These are phyloP conservation scores for Lanmaoa pseudosensibilis DNA, from an alignment of 768 basidiomycete species.

Conservation along the genomic window DNA sequence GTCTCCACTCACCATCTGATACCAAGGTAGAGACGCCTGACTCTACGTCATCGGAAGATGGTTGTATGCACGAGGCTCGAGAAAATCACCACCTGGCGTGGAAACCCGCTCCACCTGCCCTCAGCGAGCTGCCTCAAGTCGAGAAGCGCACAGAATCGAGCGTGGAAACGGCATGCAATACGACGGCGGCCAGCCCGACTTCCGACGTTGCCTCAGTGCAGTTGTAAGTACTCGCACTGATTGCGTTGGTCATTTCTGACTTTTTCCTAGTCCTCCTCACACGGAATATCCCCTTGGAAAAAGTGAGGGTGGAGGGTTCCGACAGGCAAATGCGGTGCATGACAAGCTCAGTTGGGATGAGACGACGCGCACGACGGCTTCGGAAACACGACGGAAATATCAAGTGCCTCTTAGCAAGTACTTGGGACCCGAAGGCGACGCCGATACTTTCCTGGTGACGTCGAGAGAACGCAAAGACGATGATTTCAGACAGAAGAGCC, in stretches of 20 bases:
- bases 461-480: background rate
- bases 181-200: background rate
- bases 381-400: slow-evolving; percentile 6
- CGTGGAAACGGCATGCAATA: background rate
- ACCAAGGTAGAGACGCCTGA: background rate
- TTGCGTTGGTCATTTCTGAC: background rate
- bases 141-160: background rate
- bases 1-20: background rate
- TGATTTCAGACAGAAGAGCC: background rate
- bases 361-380: background rate
- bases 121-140: background rate
- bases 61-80: background rate
- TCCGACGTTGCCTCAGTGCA: background rate
- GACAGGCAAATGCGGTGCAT: background rate
- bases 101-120: background rate
- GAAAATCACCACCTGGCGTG: background rate
- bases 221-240: slow-evolving; percentile 5
- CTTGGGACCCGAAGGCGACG: background rate
- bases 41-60: background rate
- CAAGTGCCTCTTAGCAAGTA: slow-evolving; percentile 20
- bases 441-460: background rate
- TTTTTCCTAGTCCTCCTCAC: slow-evolving; percentile 1
- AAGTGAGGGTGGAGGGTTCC: background rate
- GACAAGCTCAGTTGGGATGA: slow-evolving; percentile 5
- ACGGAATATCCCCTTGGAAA: background rate